A percentile compares a stretch with the other conserved stretches of the same genome.
Conservation (phyloP, 129 eudicot species). For the Centrapalus pauciflorus region DNA sequence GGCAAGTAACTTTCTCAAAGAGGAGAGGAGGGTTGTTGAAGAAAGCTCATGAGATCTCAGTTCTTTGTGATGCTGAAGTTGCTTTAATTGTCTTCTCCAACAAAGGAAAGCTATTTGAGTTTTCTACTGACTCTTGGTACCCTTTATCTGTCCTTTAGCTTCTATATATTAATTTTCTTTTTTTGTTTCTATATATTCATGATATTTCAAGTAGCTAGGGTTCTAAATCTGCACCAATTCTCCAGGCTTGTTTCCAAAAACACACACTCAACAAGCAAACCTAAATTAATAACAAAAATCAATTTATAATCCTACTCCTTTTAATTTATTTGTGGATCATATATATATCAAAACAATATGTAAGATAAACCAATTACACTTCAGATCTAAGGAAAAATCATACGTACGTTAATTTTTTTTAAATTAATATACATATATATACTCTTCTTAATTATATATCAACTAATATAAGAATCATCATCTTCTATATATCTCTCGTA, state of each 20-base stretch:
- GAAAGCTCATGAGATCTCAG: slow-evolving; percentile 95
- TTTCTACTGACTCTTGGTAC: slow-evolving; percentile 79
- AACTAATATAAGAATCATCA: background rate
- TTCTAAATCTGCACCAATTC: slow-evolving; percentile 23
- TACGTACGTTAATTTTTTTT: background rate
- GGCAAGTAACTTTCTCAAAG: slow-evolving; percentile 93
- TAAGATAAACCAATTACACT: background rate
- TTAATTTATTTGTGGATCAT: background rate
- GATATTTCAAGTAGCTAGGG: slow-evolving; percentile 14
- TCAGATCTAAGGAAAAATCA: slow-evolving; percentile 15
- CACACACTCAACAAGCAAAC: background rate
- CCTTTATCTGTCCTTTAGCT: slow-evolving; percentile 14
- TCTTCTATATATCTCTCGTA: background rate
- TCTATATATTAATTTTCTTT: background rate
- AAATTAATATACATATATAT: too few relatives aligned
- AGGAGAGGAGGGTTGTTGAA: slow-evolving; percentile 82
- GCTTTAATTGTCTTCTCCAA: slow-evolving; percentile 85
- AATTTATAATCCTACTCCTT: too few relatives aligned
- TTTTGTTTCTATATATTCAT: background rate
- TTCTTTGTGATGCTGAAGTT: slow-evolving; percentile 90
- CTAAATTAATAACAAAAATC: background rate
- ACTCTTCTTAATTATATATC: background rate
- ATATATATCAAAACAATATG: too few relatives aligned
- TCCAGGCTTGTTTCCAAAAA: slow-evolving; percentile 4
- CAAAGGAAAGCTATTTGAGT: slow-evolving; percentile 91